phyloP scores from a whole-genome alignment of 2,329 filamentous ascomycete genomes.

The Chaetothyriales sp. region DNA sequence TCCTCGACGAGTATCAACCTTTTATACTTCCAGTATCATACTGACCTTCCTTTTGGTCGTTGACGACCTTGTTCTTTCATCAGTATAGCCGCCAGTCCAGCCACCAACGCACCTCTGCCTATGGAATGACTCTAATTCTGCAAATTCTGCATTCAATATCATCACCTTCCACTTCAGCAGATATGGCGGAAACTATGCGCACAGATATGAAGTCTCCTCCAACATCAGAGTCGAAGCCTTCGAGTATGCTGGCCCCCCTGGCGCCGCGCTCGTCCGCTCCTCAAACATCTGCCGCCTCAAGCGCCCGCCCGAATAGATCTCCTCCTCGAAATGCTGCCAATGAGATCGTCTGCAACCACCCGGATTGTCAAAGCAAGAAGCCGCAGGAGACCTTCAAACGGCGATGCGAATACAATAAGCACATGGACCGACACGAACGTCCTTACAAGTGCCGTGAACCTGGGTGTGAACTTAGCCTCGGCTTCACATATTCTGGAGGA shows the following conservation, averaged over 20 bases:
- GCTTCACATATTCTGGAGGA: slow-evolving; percentile 89
- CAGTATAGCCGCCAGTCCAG: not conserved
- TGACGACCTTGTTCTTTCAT: no score
- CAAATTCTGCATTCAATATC: not conserved
- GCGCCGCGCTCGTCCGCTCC: not conserved
- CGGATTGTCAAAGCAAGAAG: slow-evolving; percentile 50
- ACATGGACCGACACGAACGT: slow-evolving; percentile 95
- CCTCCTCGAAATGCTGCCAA: slow-evolving; percentile 51
- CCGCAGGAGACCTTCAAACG: slow-evolving; percentile 49
- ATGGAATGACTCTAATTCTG: not conserved
- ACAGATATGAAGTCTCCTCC: not conserved
- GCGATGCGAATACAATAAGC: slow-evolving; percentile 93
- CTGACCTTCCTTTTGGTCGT: no score
- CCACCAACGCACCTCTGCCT: no score
- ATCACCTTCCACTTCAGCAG: not conserved
- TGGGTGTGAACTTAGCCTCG: slow-evolving; percentile 81
- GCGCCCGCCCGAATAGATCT: slow-evolving; percentile 6
- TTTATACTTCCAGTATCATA: no score
- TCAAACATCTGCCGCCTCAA: not conserved
- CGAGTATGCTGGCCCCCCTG: not conserved
- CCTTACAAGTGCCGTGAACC: slow-evolving; percentile 72
- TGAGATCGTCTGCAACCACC: slow-evolving; percentile 60
- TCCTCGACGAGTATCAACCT: no score
- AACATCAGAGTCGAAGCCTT: not conserved
- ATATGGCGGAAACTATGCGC: not conserved